These are phyloP conservation scores for Hansenula sp. DNA, from an alignment of 1,139 yeast species.

Conservation along the genomic window DNA sequence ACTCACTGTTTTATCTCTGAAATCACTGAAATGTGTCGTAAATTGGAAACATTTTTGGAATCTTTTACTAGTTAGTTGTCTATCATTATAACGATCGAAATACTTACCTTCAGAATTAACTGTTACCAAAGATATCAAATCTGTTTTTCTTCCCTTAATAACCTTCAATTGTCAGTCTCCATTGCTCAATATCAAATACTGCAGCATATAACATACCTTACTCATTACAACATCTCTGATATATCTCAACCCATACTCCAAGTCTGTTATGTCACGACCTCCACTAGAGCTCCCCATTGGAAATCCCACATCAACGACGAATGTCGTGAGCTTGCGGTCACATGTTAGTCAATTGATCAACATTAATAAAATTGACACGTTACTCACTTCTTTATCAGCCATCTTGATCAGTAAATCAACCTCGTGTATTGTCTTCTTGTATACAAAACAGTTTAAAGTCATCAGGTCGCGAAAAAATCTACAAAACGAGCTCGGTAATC, in stretches of 20 bases:
- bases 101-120: slow-evolving; percentile 29
- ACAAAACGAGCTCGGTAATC: no score
- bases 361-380: neutral
- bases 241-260: slow-evolving; percentile 37
- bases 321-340: slow-evolving; percentile 37
- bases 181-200: slow-evolving; percentile 2
- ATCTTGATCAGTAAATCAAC: slow-evolving; percentile 9
- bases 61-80: slow-evolving; percentile 4
- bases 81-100: neutral
- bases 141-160: slow-evolving; percentile 50
- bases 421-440: neutral
- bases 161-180: slow-evolving; percentile 16
- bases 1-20: slow-evolving; percentile 9
- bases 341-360: slow-evolving; percentile 1
- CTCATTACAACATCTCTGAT: slow-evolving; percentile 38
- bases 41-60: slow-evolving; percentile 7
- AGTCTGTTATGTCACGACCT: slow-evolving; percentile 29
- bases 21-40: slow-evolving; percentile 6
- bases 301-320: slow-evolving; percentile 48
- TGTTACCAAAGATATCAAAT: slow-evolving; percentile 43
- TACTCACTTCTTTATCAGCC: slow-evolving; percentile 35
- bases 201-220: slow-evolving; percentile 35
- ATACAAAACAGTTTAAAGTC: neutral
- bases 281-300: slow-evolving; percentile 32
- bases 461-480: neutral